Base-by-base conservation (phyloP, 306 rosid species). In the Vicia sativa region DNA sequence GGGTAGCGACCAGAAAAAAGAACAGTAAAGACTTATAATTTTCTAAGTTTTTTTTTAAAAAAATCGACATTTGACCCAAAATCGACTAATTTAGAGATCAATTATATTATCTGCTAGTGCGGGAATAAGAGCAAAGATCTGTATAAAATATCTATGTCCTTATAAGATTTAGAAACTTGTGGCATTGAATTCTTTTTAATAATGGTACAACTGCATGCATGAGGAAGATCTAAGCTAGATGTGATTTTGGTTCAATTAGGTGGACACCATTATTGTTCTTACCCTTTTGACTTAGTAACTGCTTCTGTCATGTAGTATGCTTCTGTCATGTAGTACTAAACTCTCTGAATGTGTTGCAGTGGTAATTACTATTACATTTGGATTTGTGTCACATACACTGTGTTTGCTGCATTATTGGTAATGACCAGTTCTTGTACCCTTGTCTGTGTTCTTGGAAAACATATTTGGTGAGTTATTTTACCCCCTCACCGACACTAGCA, bases 211-310 rank as follows among this genome's bases (percentile, higher is more conserved):
- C 74, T 45, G 52, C 55, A 38, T 14, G 52, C 55, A 38, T 16
- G 23, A 50, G 21, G 31, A 49, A 28, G 7, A 43, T 53, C 42
- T 61, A n/a, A 68, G 75, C 65, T 61, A 68, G 65, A 58, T 76
- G 66, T 76, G 14, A 52, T 62, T 68, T 68, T 69, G 52, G 59
- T 29, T 39, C 31, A 37, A 61, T 19, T 15, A 15, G 39, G 49
- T 15, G 44, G 29, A 9, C n/a, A 62, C 7, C 4, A 43, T 50
- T 48, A 38, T 23, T 34, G 68, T 60, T 31, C 37, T 31, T 65
- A 23, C 14, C 59, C 52, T 60, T 75, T 14, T 15, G 50, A 29
- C 28, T 58, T 58, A 34, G 57, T 29, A 60, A 37, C 46, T 26
- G 44, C 42, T 28, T 44, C 11, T 56, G 50, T 45, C n/a, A n/a